These are phyloP conservation scores for Collybia sp. DNA, from an alignment of 768 basidiomycete species.

Conservation along the genomic window DNA sequence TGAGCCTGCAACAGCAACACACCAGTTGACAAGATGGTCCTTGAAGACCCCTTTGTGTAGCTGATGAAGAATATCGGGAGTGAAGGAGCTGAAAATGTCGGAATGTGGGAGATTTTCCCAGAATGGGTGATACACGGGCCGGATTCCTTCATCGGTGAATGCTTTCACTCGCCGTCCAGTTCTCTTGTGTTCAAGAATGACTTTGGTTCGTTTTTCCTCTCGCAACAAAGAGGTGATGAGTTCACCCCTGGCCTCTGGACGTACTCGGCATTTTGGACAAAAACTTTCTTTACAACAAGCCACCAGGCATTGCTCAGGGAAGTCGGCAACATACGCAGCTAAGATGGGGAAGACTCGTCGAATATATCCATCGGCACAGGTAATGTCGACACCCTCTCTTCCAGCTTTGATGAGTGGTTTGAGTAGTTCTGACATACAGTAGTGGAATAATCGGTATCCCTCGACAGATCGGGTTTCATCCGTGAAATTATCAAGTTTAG, in stretches of 20 bases:
- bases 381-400: conserved; percentile 26
- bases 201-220: neutral
- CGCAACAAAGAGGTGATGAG: neutral
- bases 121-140: conserved; percentile 24
- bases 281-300: conserved; percentile 14
- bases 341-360: conserved; percentile 24
- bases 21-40: conserved; percentile 36
- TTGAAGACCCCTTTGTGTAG: conserved; percentile 44
- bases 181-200: neutral
- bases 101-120: conserved; percentile 32
- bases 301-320: conserved; percentile 31
- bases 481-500: conserved; percentile 21
- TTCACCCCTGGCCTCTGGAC: conserved; percentile 11
- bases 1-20: conserved; percentile 9
- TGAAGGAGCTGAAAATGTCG: conserved; percentile 33
- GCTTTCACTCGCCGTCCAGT: neutral
- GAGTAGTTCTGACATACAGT: conserved; percentile 20
- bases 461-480: conserved; percentile 9
- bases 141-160: conserved; percentile 11
- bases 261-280: conserved; percentile 23
- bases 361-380: conserved; percentile 21
- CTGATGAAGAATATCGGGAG: conserved; percentile 40
- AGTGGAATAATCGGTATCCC: conserved; percentile 26
- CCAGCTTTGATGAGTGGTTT: conserved; percentile 25
- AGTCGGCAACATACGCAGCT: conserved; percentile 27